These are phyloP conservation scores for Oryza glumipatula DNA, from an alignment of 176 grass and related monocot genomes.

Conservation along the genomic window DNA sequence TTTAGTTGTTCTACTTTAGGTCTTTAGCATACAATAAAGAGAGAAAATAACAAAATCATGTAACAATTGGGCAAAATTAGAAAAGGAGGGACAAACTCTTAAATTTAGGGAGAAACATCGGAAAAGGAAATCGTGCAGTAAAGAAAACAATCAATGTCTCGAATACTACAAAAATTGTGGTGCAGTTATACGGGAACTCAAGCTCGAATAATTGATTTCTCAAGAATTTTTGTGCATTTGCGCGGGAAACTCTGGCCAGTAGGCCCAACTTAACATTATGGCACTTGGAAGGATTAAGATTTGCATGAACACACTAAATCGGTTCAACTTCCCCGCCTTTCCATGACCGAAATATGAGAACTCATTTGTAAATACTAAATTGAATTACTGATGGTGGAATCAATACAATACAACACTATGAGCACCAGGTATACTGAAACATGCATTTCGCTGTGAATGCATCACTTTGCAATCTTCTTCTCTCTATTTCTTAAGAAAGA, in stretches of 20 bases:
- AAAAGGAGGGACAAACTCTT: not conserved
- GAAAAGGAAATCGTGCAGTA: not conserved
- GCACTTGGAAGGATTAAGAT: conserved; percentile 19
- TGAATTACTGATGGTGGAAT: not conserved
- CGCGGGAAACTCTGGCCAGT: no score
- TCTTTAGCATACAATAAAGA: not conserved
- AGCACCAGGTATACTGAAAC: not conserved
- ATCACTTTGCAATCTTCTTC: not conserved
- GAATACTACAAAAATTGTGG: not conserved
- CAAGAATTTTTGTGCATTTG: not conserved
- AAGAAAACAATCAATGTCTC: not conserved
- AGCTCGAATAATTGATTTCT: not conserved
- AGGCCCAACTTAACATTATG: not conserved
- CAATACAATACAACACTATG: not conserved
- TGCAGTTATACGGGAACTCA: not conserved
- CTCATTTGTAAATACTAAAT: not conserved
- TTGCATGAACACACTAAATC: not conserved
- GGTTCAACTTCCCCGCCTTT: not conserved
- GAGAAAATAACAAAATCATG: not conserved
- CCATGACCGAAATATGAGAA: not conserved
- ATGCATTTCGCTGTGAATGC: conserved; percentile 5
- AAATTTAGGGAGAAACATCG: conserved; percentile 1
- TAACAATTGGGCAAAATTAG: not conserved
- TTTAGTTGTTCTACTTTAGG: not conserved
- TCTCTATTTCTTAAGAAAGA: not conserved